Conservation (phyloP, 352 stramenopile genomes). For the Thalassiosira mediterranea region DNA sequence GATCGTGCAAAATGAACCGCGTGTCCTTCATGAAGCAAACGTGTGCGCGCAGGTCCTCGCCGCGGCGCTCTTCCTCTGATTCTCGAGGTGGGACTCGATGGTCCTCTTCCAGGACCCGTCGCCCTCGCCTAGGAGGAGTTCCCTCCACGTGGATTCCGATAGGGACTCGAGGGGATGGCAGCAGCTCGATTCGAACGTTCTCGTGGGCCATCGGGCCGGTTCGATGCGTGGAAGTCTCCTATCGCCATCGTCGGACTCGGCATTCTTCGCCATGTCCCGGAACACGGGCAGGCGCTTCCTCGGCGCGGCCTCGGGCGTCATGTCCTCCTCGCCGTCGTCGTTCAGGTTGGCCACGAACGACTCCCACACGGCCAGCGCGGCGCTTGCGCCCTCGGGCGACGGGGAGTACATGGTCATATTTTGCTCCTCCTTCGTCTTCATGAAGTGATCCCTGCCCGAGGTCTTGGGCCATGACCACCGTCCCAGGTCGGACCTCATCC, state of each 20-base stretch:
- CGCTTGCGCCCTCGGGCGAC: neutral
- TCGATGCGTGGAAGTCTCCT: neutral
- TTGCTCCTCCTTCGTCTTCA: constrained; percentile 21
- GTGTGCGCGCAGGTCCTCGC: too few relatives aligned
- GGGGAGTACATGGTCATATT: constrained; percentile 33
- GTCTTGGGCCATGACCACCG: constrained; percentile 40
- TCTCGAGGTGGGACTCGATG: too few relatives aligned
- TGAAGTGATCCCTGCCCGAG: constrained; percentile 35
- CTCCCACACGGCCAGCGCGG: constrained; percentile 17
- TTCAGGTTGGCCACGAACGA: constrained; percentile 39
- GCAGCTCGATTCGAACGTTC: neutral
- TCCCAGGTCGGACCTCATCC: constrained; percentile 19
- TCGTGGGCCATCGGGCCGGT: too few relatives aligned
- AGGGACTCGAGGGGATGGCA: neutral
- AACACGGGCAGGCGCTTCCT: constrained; percentile 1
- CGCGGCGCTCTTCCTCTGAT: too few relatives aligned
- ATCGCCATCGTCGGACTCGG: neutral
- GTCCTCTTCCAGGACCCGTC: too few relatives aligned
- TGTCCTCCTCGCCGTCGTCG: neutral
- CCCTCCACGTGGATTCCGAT: neutral
- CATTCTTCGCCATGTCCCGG: neutral
- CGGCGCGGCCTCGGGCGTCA: neutral
- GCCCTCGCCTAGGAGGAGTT: too few relatives aligned
- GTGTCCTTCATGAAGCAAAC: too few relatives aligned
- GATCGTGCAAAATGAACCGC: too few relatives aligned